Evolutionary conservation across 2,329 filamentous ascomycete genomes (phyloP).

Genomic region (Claviceps sp.): DNA sequence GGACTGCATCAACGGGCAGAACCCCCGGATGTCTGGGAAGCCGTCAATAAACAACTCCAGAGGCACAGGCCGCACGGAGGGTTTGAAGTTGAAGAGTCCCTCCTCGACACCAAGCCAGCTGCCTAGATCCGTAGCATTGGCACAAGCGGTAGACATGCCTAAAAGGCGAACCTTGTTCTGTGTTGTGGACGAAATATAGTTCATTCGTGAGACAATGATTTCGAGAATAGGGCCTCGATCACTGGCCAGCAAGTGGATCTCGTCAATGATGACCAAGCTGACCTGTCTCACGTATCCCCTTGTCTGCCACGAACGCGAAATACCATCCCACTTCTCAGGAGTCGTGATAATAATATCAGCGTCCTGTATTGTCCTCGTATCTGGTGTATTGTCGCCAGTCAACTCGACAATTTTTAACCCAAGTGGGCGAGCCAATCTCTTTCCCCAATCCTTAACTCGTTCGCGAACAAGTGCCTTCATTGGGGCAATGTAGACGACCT

Average conservation of each 20-base stretch:
- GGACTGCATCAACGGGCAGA: conserved; percentile 95
- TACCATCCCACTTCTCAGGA: conserved; percentile 99
- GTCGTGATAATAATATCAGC: conserved; percentile 98
- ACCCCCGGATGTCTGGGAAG: conserved; percentile 87
- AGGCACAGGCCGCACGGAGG: conserved; percentile 91
- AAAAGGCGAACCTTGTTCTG: conserved; percentile 79
- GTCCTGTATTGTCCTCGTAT: conserved; percentile 87
- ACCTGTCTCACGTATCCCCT: conserved; percentile 92
- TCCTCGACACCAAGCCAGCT: conserved; percentile 98
- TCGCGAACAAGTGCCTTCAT: conserved; percentile 99
- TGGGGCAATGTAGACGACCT: conserved; percentile 96
- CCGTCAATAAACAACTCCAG: conserved; percentile 95
- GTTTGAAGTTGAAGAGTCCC: conserved; percentile 90
- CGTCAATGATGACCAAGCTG: conserved; percentile 92
- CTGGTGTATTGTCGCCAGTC: conserved; percentile 93
- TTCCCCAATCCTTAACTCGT: conserved; percentile 88
- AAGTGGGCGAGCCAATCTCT: conserved; percentile 66
- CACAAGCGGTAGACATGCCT: conserved; percentile 98
- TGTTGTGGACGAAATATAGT: conserved; percentile 92
- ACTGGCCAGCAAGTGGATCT: conserved; percentile 93
- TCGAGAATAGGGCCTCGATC: conserved; percentile 95
- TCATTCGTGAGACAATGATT: conserved; percentile 92
- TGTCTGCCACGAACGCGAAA: conserved; percentile 96
- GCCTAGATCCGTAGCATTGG: conserved; percentile 83
- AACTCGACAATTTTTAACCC: conserved; percentile 86